Percentiles rank a stretch among this genome's conserved stretches.
Conservation (phyloP, 306 rosid genomes). For the Gleditsia sinensis region DNA sequence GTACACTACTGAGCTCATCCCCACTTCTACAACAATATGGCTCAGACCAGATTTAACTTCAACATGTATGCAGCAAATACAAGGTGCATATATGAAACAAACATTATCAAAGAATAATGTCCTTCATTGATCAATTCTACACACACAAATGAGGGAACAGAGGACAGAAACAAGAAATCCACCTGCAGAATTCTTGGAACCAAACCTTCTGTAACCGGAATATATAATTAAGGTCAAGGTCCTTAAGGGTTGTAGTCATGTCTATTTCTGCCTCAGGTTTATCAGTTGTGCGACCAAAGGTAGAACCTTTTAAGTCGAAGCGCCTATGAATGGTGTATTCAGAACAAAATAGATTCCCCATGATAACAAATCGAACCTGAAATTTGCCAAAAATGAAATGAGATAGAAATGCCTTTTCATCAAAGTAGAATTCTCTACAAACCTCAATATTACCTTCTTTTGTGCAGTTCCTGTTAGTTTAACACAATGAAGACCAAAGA, state of each 20-base stretch:
- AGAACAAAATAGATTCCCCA: constrained; percentile 93
- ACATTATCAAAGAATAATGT: background rate
- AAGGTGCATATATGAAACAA: background rate
- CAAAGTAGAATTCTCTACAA: background rate
- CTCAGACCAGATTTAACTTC: background rate
- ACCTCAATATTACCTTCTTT: constrained; percentile 71
- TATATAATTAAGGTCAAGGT: constrained; percentile 84
- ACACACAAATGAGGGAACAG: background rate
- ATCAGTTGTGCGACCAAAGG: constrained; percentile 80
- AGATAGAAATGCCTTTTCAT: background rate
- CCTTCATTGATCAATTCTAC: background rate
- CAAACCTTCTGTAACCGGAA: constrained; percentile 82
- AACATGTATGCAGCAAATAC: background rate
- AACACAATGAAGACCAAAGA: constrained; percentile 91
- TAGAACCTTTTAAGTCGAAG: constrained; percentile 92
- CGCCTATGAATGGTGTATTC: constrained; percentile 72
- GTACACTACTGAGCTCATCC: background rate
- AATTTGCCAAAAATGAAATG: constrained; percentile 8
- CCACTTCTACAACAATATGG: background rate
- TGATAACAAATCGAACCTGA: constrained; percentile 94
- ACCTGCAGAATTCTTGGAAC: constrained; percentile 93
- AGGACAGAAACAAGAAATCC: background rate
- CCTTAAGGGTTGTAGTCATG: constrained; percentile 88
- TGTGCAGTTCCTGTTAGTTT: constrained; percentile 71
- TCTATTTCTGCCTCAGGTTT: constrained; percentile 81